phyloP scores from a whole-genome alignment of 2,329 filamentous ascomycete species.

The Chaetomium globosum region DNA sequence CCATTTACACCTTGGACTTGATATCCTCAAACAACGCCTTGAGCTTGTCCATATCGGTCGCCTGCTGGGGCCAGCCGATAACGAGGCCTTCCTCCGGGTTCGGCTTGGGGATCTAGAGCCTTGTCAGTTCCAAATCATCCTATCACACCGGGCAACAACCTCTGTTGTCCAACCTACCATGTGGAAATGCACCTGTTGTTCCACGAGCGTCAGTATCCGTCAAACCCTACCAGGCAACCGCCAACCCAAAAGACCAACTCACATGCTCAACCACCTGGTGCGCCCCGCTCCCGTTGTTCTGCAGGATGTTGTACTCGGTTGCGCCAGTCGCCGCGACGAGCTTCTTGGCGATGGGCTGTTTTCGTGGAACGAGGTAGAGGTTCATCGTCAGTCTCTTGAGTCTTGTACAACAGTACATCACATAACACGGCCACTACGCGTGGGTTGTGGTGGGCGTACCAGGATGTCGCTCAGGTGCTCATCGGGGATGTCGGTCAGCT shows the following conservation, averaged over 20 bases:
- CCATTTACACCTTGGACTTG: slow-evolving; percentile 77
- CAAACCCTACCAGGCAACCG: neutral
- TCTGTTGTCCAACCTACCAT: slow-evolving; percentile 61
- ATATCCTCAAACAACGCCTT: slow-evolving; percentile 80
- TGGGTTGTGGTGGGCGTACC: slow-evolving; percentile 49
- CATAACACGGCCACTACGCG: too few relatives aligned
- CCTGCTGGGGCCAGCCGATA: slow-evolving; percentile 76
- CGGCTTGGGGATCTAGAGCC: slow-evolving; percentile 82
- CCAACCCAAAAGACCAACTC: neutral
- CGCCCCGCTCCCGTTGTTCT: slow-evolving; percentile 91
- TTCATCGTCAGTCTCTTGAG: neutral
- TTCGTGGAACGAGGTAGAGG: neutral
- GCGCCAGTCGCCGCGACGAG: slow-evolving; percentile 76
- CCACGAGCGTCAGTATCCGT: neutral
- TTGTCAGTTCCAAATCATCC: slow-evolving; percentile 1
- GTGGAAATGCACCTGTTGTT: slow-evolving; percentile 80
- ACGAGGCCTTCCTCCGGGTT: slow-evolving; percentile 77
- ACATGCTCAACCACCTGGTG: slow-evolving; percentile 94
- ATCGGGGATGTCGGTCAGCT: slow-evolving; percentile 90
- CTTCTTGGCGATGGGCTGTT: slow-evolving; percentile 78
- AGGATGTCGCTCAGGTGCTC: slow-evolving; percentile 81
- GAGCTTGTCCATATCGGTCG: slow-evolving; percentile 78
- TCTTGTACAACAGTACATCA: neutral
- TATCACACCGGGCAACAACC: neutral
- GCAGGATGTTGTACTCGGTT: slow-evolving; percentile 85